phyloP scores from a whole-genome alignment of 352 stramenopile species.

The Phytopythium aichiense region DNA sequence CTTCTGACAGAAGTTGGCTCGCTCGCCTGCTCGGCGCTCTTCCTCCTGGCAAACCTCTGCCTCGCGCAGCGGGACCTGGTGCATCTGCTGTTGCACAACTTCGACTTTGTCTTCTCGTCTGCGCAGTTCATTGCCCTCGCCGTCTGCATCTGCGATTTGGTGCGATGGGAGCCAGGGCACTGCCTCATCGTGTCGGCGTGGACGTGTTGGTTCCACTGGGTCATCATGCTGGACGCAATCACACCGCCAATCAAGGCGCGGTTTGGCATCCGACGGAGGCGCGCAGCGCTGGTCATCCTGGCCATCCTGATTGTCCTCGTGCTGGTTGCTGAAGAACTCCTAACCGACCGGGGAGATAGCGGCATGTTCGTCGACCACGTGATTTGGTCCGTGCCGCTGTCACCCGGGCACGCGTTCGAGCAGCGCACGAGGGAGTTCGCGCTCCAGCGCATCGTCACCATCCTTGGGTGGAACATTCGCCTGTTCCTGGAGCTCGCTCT shows the following conservation, averaged over 20 bases:
- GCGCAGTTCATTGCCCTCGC: conserved; percentile 13
- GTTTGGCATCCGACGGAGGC: conserved; percentile 10
- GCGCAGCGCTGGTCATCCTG: conserved; percentile 11
- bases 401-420: conserved; percentile 11
- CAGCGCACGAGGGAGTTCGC: conserved; percentile 12
- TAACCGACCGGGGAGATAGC: conserved; percentile 1
- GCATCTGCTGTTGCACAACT: conserved; percentile 14
- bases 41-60: neutral
- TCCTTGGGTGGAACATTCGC: conserved; percentile 18
- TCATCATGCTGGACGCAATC: conserved; percentile 41
- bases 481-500: conserved; percentile 14
- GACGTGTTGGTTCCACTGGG: conserved; percentile 46
- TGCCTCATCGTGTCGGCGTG: conserved; percentile 32
- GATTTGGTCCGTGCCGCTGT: conserved; percentile 17
- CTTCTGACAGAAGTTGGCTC: neutral
- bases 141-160: conserved; percentile 26
- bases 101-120: conserved; percentile 22
- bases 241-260: conserved; percentile 20
- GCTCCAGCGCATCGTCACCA: conserved; percentile 18
- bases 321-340: conserved; percentile 9
- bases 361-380: conserved; percentile 3
- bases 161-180: conserved; percentile 23
- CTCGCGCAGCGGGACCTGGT: conserved; percentile 16
- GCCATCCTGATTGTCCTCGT: conserved; percentile 8
- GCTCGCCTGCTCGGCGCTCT: neutral